phyloP scores from a whole-genome alignment of 2,329 filamentous ascomycete species.

The Davidsoniella neocaledoniae region DNA sequence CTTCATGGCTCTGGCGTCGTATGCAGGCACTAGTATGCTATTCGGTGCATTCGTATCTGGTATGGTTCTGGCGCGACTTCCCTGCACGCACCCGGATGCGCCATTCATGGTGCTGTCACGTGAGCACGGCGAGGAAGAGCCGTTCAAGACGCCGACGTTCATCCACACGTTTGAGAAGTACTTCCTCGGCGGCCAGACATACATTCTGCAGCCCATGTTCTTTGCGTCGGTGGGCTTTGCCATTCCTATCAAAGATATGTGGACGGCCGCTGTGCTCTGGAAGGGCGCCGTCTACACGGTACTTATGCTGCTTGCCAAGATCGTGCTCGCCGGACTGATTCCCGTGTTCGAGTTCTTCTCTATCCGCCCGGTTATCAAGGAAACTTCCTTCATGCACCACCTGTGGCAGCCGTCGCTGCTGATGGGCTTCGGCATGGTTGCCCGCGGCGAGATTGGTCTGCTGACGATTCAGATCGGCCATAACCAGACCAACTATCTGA shows the following conservation, averaged over 20 bases:
- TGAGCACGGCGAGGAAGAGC: slow-evolving; percentile 20
- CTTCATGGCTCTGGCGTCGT: slow-evolving; percentile 20
- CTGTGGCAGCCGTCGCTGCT: slow-evolving; percentile 33
- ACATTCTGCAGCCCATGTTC: slow-evolving; percentile 39
- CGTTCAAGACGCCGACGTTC: slow-evolving; percentile 21
- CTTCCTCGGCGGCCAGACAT: slow-evolving; percentile 21
- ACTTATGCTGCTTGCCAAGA: slow-evolving; percentile 34
- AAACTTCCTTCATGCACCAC: slow-evolving; percentile 16
- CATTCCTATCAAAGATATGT: slow-evolving; percentile 41
- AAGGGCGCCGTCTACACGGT: slow-evolving; percentile 37
- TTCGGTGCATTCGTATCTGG: slow-evolving; percentile 26
- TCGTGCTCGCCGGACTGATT: slow-evolving; percentile 15
- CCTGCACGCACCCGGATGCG: slow-evolving; percentile 20
- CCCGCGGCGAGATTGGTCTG: slow-evolving; percentile 44
- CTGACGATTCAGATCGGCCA: slow-evolving; percentile 26
- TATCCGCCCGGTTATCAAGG: slow-evolving; percentile 1
- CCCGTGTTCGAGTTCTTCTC: slow-evolving; percentile 19
- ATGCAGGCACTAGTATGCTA: slow-evolving; percentile 22
- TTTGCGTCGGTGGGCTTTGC: slow-evolving; percentile 43
- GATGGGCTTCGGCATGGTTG: slow-evolving; percentile 40
- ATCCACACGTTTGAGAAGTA: slow-evolving; percentile 24
- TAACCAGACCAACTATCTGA: slow-evolving; percentile 27
- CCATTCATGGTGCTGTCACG: slow-evolving; percentile 20
- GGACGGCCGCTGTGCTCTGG: slow-evolving; percentile 34
- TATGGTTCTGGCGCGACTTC: slow-evolving; percentile 21